Base-by-base conservation (phyloP, 306 rosid species). In the Glycine soja region DNA sequence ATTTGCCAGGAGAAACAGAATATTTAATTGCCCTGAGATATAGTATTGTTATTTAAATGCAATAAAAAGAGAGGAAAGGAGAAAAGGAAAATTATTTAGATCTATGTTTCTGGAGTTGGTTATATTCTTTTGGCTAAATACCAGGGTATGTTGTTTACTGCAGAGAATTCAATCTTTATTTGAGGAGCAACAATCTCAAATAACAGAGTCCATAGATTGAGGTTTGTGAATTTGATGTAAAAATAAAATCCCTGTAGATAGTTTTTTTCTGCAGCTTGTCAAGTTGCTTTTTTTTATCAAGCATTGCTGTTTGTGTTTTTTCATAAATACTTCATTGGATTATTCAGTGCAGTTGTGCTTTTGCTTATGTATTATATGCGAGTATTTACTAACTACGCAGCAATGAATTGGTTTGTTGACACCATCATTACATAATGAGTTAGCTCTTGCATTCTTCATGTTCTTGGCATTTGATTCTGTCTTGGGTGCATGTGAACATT, bases 161-260 rank as follows among this genome's bases (percentile, higher is more conserved):
- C 96, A 95, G 99, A 91, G 96, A 87, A 79, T 95, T 42, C 96
- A 89, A 83, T 79, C 87, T 61, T 85, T 93, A 79, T 85, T 91
- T 14, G 93, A 90, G 82, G 92, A 85, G 83, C 91, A 87, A 75
- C 90, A 71, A 32, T 58, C 91, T 77, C 93, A 87, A 86, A 80
- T 85, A 52, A 40, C 85, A 71, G 88, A 87, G 86, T 83, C 79
- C 74, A 50, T 76, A 54, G 85, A 88, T 51, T 89, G 42, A 92
- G 89, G 89, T 85, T 69, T 12, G 89, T 83, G 64, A 70, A 74
- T 56, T 75, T 46, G 64, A 67, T 56, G 63, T 52, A 61, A 43
- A 71, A n/a, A 54, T 10, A 53, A 51, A 73, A 56, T 46, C 45
- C 74, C 52, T 18, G 10, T 34, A 40, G 18, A 11, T 64, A 1